phyloP scores from a whole-genome alignment of 2,329 filamentous ascomycete genomes.

The Claviceps sp. region DNA sequence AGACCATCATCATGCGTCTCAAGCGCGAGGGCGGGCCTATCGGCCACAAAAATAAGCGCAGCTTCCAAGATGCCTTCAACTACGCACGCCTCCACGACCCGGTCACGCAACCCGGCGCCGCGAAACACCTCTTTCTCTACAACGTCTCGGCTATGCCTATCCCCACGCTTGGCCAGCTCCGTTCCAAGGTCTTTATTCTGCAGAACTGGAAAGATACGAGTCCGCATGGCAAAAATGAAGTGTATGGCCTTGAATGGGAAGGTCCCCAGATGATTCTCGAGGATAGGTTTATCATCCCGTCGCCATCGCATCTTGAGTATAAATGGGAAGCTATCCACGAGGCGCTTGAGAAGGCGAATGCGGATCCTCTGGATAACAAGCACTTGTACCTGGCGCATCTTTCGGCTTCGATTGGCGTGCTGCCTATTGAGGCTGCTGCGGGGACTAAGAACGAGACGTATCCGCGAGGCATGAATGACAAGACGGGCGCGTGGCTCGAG shows the following conservation, averaged over 20 bases:
- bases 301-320: constrained; percentile 27
- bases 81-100: constrained; percentile 22
- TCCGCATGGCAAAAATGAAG: background rate
- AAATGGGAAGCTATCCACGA: constrained; percentile 32
- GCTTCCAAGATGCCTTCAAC: constrained; percentile 34
- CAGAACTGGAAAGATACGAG: constrained; percentile 27
- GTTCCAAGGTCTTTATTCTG: constrained; percentile 32
- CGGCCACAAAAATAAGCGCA: constrained; percentile 18
- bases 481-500: constrained; percentile 31
- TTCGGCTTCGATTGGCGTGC: constrained; percentile 33
- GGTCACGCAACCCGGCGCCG: constrained; percentile 22
- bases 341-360: constrained; percentile 25
- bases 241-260: constrained; percentile 33
- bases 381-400: constrained; percentile 32
- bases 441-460: constrained; percentile 25
- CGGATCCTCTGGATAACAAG: constrained; percentile 19
- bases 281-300: constrained; percentile 32
- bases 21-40: constrained; percentile 32
- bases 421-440: constrained; percentile 36
- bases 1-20: constrained; percentile 36
- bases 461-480: constrained; percentile 35
- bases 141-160: constrained; percentile 16
- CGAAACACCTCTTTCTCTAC: constrained; percentile 23
- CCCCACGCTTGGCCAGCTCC: constrained; percentile 31
- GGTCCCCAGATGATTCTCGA: constrained; percentile 31